Conservation (phyloP, 2,329 filamentous ascomycete species). For the Verticillium dahliae region DNA sequence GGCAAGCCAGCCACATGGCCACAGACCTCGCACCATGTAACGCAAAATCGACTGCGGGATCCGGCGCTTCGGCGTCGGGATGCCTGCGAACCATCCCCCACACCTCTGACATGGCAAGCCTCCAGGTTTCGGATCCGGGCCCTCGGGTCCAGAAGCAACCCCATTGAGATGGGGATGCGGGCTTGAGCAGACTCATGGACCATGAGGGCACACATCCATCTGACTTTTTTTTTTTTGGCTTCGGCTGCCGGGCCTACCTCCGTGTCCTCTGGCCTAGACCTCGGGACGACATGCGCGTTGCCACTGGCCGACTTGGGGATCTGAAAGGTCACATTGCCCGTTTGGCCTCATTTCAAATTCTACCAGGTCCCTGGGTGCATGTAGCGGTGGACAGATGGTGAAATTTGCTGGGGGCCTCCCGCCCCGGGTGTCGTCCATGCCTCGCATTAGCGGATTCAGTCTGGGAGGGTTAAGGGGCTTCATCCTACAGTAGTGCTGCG, state of each 20-base stretch:
- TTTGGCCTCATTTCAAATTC: neutral
- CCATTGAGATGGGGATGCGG: neutral
- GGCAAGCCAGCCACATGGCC: too few relatives aligned
- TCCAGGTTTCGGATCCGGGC: neutral
- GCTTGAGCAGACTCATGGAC: neutral
- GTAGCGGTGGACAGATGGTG: neutral
- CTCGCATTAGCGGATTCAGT: too few relatives aligned
- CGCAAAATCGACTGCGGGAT: too few relatives aligned
- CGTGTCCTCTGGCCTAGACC: neutral
- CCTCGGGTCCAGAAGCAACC: neutral
- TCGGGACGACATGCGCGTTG: neutral
- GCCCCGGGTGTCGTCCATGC: too few relatives aligned
- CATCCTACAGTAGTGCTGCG: too few relatives aligned
- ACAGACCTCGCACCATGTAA: too few relatives aligned
- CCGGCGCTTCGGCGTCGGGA: neutral
- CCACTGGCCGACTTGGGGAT: neutral
- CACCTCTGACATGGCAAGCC: neutral
- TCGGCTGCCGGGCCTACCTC: neutral
- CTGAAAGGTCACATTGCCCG: neutral
- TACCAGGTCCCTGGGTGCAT: neutral
- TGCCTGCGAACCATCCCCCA: neutral
- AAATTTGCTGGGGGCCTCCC: too few relatives aligned
- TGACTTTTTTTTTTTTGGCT: neutral
- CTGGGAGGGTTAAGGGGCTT: too few relatives aligned
- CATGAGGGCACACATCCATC: neutral